These are phyloP conservation scores for Pseudogymnoascus sp. DNA, from an alignment of 2,329 filamentous ascomycete species.

Conservation along the genomic window DNA sequence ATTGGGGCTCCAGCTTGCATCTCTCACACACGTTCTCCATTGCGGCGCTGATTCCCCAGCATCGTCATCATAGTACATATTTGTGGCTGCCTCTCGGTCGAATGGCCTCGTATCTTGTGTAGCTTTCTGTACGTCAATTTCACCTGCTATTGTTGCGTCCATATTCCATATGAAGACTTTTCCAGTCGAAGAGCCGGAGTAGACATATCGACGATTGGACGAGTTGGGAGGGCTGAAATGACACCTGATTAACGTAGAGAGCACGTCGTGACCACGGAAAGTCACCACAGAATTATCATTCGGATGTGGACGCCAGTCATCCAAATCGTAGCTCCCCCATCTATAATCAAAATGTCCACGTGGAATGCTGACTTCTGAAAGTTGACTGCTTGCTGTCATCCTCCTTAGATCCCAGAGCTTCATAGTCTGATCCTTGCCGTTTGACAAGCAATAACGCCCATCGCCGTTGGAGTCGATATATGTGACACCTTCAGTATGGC, in stretches of 20 bases:
- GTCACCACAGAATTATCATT: constrained; percentile 89
- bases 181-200: constrained; percentile 82
- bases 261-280: constrained; percentile 80
- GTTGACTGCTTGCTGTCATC: constrained; percentile 49
- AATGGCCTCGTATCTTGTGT: constrained; percentile 54
- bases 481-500: constrained; percentile 57
- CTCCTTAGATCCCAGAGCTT: constrained; percentile 94
- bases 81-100: constrained; percentile 28
- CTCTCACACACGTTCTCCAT: constrained; percentile 62
- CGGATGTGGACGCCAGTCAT: constrained; percentile 62
- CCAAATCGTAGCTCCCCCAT: constrained; percentile 54
- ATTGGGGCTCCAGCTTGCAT: constrained; percentile 64
- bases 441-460: constrained; percentile 77
- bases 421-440: constrained; percentile 93
- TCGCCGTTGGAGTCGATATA: constrained; percentile 64
- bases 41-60: constrained; percentile 12
- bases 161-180: constrained; percentile 89
- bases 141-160: constrained; percentile 72
- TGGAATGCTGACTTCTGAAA: not conserved
- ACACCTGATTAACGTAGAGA: constrained; percentile 85
- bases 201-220: constrained; percentile 86
- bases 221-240: constrained; percentile 85
- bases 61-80: constrained; percentile 22
- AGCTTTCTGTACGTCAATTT: constrained; percentile 66
- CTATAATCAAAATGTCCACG: constrained; percentile 65